Evolutionary conservation across 2,329 filamentous ascomycete genomes (phyloP), one percentile per base, ranked within the genome.

Genomic region (Fusarium subtropicale): DNA sequence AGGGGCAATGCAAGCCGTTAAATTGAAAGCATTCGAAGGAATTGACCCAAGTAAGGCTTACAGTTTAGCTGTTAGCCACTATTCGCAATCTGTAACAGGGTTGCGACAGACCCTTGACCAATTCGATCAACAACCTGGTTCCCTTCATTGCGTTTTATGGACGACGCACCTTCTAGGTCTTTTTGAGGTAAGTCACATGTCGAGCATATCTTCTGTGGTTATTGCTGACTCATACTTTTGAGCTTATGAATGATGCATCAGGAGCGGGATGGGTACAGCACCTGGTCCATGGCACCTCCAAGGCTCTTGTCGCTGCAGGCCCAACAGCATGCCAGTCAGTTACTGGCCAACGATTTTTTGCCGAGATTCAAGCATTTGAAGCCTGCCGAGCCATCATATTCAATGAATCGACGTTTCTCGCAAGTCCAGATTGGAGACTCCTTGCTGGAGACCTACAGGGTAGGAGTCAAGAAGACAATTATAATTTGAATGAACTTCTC

Each of bases 201-300:
- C 10, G 6, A 7, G 10, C 4, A 8, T 31, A 7, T 11, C 1
- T 20, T 20, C 3, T 7, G 13, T 4, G 1, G 7, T n/a, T 5
- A 4, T 13, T 1, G 34, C 15, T 4, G n/a, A 42, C n/a, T 60
- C 22, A 58, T 10, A 2, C 16, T 2, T 1, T 22, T 1, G 12
- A 79, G 78, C 72, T 80, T 3, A 76, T 79, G 71, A 75, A 69
- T 1, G 78, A 79, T 28, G 59, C 71, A 0, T 75, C 77, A 0
- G 78, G 76, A 0, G 61, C 75, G 20, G 77, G 75, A 0, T 80
- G 78, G 78, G 34, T 78, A 6, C 76, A 78, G 8, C 78, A 80
- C 13, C 70, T 80, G 26, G 74, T 79, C 0, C 75, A 79, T 26
- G 78, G 78, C 10, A 80, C 78, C 0, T 73, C 76, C 0, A 77